These are phyloP conservation scores for Mortierella sp. DNA, from an alignment of 371 early-diverging fungal genomes.

Conservation along the genomic window DNA sequence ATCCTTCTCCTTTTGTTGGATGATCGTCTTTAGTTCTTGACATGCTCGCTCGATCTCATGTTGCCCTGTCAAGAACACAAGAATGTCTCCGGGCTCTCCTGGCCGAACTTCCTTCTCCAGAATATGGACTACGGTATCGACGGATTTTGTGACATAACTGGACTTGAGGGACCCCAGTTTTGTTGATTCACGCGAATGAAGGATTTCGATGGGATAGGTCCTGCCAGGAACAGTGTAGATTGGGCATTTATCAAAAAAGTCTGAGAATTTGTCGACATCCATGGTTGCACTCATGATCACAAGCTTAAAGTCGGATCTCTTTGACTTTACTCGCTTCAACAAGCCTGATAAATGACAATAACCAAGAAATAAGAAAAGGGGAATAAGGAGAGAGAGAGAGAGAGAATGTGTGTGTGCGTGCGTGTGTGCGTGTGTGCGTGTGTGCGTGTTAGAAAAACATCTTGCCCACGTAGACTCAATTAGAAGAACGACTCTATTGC, in stretches of 20 bases:
- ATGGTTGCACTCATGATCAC: conserved; percentile 90
- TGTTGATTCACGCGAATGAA: conserved; percentile 66
- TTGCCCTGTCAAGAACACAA: conserved; percentile 95
- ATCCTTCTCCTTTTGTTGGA: conserved; percentile 55
- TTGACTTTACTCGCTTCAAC: conserved; percentile 40
- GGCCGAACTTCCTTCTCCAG: conserved; percentile 69
- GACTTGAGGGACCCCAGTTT: conserved; percentile 71
- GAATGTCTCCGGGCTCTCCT: conserved; percentile 70
- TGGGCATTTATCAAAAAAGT: conserved; percentile 80
- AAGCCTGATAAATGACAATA: conserved; percentile 15
- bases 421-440: too few relatives aligned
- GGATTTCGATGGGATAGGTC: conserved; percentile 79
- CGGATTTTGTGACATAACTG: conserved; percentile 72
- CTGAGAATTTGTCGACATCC: conserved; percentile 77
- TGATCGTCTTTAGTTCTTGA: conserved; percentile 36
- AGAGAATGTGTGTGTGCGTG: too few relatives aligned
- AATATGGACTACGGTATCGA: conserved; percentile 84
- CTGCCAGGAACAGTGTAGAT: conserved; percentile 88
- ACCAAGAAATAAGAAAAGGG: background rate
- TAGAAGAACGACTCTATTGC: conserved; percentile 29
- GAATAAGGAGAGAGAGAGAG: background rate
- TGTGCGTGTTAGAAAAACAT: too few relatives aligned
- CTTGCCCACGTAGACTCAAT: background rate
- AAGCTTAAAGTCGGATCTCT: conserved; percentile 69
- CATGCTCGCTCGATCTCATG: conserved; percentile 87